Evolutionary conservation across 306 rosid genomes (phyloP), one percentile per base, ranked within the genome.

Genomic region (Prunus salicina): DNA sequence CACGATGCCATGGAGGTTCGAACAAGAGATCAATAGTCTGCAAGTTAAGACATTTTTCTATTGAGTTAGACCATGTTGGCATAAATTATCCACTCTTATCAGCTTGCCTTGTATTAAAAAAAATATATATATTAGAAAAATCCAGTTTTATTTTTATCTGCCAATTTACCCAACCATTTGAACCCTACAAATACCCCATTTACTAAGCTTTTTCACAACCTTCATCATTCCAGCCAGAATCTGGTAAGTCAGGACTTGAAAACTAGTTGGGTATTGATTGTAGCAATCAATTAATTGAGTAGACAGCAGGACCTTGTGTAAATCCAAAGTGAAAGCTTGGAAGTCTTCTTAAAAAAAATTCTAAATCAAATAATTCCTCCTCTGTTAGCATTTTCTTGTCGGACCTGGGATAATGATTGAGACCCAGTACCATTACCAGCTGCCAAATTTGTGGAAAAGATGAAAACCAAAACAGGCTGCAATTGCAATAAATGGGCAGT

Each of bases 1-100:
- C 0, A 38, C 9, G 0, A 0, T 38, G 2, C 0, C 2, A 7
- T 7, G 0, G 2, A 0, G 0, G 8, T 38, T 38, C 2, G 2
- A 38, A 7, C 0, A 34, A 34, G 0, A 38, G 9, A 38, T 0
- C 2, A 38, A 1, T 38, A 7, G 0, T 38, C 0, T 38, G 2
- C 2, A 38, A 38, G 2, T 38, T 9, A 38, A 38, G 0, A 7
- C 9, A 0, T 0, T 0, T 38, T 38, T 38, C 0, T 0, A 38
- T 8, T 1, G 2, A 38, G 2, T 0, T 38, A 38, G 43, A 38
- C 2, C 2, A 0, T 7, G 0, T 38, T 38, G 0, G 2, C 43
- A 38, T 38, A 7, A 6, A 38, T 38, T 38, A 38, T 38, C 43
- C 9, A 38, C 2, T 34, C 41, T 34, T 34, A 34, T 34, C 1